A percentile compares a stretch with the other conserved stretches of the same genome.
Conservation (phyloP, 2,329 filamentous ascomycete species). For the Sarocladium oryzae region DNA sequence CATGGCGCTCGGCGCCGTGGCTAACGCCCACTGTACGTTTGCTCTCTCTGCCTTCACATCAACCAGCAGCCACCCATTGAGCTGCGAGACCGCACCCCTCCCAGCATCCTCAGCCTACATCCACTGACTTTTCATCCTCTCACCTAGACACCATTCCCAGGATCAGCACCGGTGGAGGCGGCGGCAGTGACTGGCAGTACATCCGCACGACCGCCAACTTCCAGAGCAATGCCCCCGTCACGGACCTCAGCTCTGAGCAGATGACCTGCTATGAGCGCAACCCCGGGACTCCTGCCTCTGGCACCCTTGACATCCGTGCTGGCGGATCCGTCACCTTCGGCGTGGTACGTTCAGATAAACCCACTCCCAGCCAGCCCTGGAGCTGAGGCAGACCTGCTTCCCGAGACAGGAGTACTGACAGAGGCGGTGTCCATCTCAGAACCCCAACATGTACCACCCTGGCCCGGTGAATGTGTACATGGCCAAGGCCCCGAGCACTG, state of each 20-base stretch:
- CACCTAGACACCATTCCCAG: conserved; percentile 34
- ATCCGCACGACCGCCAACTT: conserved; percentile 28
- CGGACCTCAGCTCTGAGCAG: conserved; percentile 22
- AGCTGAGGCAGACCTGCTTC: background rate
- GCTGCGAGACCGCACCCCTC: too few relatives aligned
- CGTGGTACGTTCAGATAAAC: conserved; percentile 19
- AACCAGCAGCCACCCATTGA: too few relatives aligned
- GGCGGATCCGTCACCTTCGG: conserved; percentile 33
- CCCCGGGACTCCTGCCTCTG: conserved; percentile 15
- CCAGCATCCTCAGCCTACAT: too few relatives aligned
- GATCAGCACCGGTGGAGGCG: conserved; percentile 23
- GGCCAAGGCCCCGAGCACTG: conserved; percentile 28
- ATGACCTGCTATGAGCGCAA: conserved; percentile 28
- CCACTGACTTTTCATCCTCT: background rate
- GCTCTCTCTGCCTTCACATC: background rate
- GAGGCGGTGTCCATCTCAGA: background rate
- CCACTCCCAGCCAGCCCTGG: too few relatives aligned
- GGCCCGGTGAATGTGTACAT: conserved; percentile 31
- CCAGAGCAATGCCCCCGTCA: conserved; percentile 23
- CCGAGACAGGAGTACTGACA: background rate
- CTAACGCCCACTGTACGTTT: conserved; percentile 32
- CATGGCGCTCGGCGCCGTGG: conserved; percentile 17
- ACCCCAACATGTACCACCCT: conserved; percentile 32
- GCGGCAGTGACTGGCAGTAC: conserved; percentile 25
- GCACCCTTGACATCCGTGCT: conserved; percentile 25